These are phyloP conservation scores for Phytophthora europaea DNA, from an alignment of 352 stramenopile species.

Conservation along the genomic window DNA sequence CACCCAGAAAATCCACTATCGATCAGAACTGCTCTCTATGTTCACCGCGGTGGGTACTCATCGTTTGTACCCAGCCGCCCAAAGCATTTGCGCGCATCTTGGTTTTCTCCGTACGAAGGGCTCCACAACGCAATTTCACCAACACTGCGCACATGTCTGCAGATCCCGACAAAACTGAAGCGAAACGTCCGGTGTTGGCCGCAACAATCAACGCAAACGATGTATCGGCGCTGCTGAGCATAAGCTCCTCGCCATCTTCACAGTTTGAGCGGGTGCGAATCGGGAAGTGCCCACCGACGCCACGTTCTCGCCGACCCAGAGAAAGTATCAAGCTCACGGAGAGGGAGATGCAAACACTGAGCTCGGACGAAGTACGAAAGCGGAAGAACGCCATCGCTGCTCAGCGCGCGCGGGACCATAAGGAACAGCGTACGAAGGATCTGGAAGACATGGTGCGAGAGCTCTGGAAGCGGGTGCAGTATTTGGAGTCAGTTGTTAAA, in stretches of 20 bases:
- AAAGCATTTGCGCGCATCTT: background rate
- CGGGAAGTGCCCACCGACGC: conserved; percentile 35
- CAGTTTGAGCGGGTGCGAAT: conserved; percentile 26
- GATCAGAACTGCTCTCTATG: conserved; percentile 29
- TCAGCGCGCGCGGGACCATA: conserved; percentile 63
- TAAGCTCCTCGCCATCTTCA: conserved; percentile 18
- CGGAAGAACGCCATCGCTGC: conserved; percentile 78
- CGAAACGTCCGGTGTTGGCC: conserved; percentile 23
- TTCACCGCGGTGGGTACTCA: conserved; percentile 14
- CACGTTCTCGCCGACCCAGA: conserved; percentile 45
- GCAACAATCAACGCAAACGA: conserved; percentile 34
- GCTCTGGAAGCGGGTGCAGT: conserved; percentile 69
- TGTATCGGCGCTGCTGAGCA: conserved; percentile 35
- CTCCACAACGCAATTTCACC: conserved; percentile 31
- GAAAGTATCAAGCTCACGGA: conserved; percentile 55
- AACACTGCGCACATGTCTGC: conserved; percentile 19
- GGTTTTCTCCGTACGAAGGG: conserved; percentile 8
- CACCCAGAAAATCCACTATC: conserved; percentile 30
- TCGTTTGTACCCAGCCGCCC: conserved; percentile 23
- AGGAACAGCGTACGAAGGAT: conserved; percentile 65
- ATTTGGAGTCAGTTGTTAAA: conserved; percentile 59
- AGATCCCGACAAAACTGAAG: conserved; percentile 13
- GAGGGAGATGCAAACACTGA: conserved; percentile 51
- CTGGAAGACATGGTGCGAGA: conserved; percentile 67
- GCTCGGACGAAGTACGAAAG: conserved; percentile 66